Evolutionary conservation across 106 monocot species (phyloP).

Genomic region (Phalaenopsis equestris): DNA sequence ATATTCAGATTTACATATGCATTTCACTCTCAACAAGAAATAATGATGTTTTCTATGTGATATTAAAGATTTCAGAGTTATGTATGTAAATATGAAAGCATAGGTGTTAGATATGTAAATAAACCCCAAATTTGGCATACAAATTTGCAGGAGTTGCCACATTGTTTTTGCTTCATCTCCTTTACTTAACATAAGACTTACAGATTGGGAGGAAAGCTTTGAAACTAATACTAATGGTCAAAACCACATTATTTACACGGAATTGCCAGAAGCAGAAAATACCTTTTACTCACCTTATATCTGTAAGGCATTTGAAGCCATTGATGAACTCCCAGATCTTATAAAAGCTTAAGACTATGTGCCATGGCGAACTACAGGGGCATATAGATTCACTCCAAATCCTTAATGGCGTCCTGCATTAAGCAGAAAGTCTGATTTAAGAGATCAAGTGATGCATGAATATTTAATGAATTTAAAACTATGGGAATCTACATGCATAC

Average conservation of each 20-base stretch:
- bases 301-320: not conserved
- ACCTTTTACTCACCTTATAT: too few relatives aligned
- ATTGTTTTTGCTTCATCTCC: not conserved
- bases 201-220: not conserved
- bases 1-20: too few relatives aligned
- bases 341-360: not conserved
- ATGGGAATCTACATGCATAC: too few relatives aligned
- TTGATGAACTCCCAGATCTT: not conserved
- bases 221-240: not conserved
- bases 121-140: too few relatives aligned
- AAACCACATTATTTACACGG: not conserved
- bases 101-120: too few relatives aligned
- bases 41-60: too few relatives aligned
- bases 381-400: not conserved
- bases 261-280: too few relatives aligned
- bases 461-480: too few relatives aligned
- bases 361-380: not conserved
- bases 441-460: not conserved
- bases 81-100: too few relatives aligned
- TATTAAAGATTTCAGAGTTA: too few relatives aligned
- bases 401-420: not conserved
- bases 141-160: too few relatives aligned
- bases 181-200: not conserved
- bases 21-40: too few relatives aligned
- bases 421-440: not conserved